Base-by-base conservation (phyloP, 2,329 filamentous ascomycete genomes). In the Sphaerulina musiva region DNA sequence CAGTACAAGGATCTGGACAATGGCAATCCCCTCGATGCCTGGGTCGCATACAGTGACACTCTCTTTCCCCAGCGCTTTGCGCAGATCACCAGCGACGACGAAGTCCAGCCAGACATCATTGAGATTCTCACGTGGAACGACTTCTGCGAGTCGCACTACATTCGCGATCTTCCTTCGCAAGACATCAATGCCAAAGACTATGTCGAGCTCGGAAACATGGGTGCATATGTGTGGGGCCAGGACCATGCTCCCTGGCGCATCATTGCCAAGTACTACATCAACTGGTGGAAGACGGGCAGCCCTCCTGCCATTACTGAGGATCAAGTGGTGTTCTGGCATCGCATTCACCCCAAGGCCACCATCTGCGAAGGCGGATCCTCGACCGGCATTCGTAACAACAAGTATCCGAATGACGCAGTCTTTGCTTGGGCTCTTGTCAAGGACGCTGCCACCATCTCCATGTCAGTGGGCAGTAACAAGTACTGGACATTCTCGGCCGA, bases 111-210 rank as follows among this genome's bases (percentile, higher is more conserved):
- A 34, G 70, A 72, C 59, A 70, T 72, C 54, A 68, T 72, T 56
- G 68, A 71, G 59, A 61, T 72, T 44, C 60, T 71, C 11, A 69
- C 68, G 17, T 72, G 70, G 70, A 72, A 72, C 60, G 69, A 71
- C 61, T 72, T 66, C 57, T 64, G 65, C 62, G 68, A 71, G 54
- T 72, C 70, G 5, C 68, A 70, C 63, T 72, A 72, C 64, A 63
- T 72, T 14, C 69, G 68, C 55, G 67, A 72, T 59, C 61, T 72
- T 3, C 69, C 68, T 6, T 60, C 61, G 14, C 59, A 62, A 47
- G 60, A 68, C 45, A 45, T 45, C 9, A 59, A 49, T 31, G 62
- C 64, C 14, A 66, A 59, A 40, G 65, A 69, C 55, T 68, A 64
- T 47, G 65, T 68, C 51, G 62, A 64, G 48, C 62, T 67, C 26